Conservation (phyloP, 2,329 filamentous ascomycete genomes). For the Pyrenophora graminea region DNA sequence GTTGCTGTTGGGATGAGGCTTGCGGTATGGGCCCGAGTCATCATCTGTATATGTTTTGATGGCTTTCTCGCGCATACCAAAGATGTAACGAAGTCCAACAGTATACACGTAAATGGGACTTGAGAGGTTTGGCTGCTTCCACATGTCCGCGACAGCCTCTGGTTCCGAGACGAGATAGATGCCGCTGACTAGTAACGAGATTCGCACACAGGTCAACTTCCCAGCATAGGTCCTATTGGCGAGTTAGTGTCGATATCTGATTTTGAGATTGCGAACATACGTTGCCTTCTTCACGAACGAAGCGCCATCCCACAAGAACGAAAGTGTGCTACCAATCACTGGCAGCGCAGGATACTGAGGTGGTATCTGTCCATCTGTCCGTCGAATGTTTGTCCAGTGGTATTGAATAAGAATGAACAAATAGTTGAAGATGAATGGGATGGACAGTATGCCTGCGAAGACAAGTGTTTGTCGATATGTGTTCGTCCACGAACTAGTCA, state of each 20-base stretch:
- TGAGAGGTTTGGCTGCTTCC: background rate
- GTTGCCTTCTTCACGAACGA: background rate
- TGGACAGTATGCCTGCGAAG: background rate
- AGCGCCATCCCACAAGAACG: background rate
- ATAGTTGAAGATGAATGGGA: background rate
- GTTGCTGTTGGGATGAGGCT: background rate
- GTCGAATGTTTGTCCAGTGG: background rate
- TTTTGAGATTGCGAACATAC: background rate
- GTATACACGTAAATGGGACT: slow-evolving; percentile 1
- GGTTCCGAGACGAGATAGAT: background rate
- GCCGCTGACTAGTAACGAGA: background rate
- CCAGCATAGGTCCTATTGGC: background rate
- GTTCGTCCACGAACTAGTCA: background rate
- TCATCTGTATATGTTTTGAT: background rate
- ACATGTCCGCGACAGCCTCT: background rate
- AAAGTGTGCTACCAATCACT: background rate
- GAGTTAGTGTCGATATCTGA: background rate
- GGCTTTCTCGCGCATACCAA: background rate
- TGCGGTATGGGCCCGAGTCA: background rate
- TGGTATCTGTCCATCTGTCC: background rate
- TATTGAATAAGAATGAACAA: background rate
- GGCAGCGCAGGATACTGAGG: background rate
- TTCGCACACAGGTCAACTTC: background rate
- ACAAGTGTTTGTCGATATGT: background rate
- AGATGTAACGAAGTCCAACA: background rate